Evolutionary conservation across 768 basidiomycete species (phyloP), one percentile per base, ranked within the genome.

Genomic region (Psilocybe azurescens): DNA sequence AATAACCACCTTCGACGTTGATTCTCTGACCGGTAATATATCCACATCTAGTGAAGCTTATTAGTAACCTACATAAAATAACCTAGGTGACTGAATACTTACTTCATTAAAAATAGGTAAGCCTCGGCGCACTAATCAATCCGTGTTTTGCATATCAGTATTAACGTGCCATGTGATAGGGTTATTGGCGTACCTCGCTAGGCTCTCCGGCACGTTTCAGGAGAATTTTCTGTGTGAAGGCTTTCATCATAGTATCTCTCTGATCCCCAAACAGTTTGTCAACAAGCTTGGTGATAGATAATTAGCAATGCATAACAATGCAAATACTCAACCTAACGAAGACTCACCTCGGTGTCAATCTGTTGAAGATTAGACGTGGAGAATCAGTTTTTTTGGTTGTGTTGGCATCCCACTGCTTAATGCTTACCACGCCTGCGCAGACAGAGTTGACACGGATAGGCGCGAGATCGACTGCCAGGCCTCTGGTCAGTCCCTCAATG

Each of bases 31-130:
- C 55, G 8, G 55, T 56, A 5, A 56, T 56, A 44, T 56, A 56
- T 41, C 55, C 55, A 46, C 55, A 56, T 18, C 55, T 56, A 16
- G 20, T 20, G 20, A 20, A 20, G 20, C 20, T 20, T 20, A 14
- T 44, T 13, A 44, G 41, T 14, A 16, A n/a, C 5, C 16, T 11
- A 10, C 9, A 56, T 39, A n/a, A 13, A 8, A 10, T 24, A 13
- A n/a, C 11, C 10, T 1, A 20, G 20, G 20, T 20, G 13, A 5
- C 1, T 29, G 3, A 1, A 7, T n/a, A 20, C 59, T 54, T 30
- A 60, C 59, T 60, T 60, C 59, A 60, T 60, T 24, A 60, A 46
- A 36, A 60, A 60, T 2, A 60, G 39, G 38, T 60, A 60, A 10
- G 53, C 59, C 18, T 54, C 53, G 3, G 59, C 59, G 6, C 20